Percentiles rank a stretch among this genome's conserved stretches.
Conservation (phyloP, 768 basidiomycete species). For the Candolleomyces aberdarensis region DNA sequence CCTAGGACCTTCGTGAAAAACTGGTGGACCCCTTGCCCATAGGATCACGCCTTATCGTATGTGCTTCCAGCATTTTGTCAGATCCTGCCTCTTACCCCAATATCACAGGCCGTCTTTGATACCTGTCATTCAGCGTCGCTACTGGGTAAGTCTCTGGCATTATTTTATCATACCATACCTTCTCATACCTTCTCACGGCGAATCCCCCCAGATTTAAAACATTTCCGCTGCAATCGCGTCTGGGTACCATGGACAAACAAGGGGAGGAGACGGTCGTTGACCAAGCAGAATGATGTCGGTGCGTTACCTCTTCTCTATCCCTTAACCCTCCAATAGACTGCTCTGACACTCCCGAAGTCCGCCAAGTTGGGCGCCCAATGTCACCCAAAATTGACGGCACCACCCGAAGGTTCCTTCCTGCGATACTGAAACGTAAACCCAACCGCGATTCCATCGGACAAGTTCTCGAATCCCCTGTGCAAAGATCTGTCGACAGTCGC, state of each 20-base stretch:
- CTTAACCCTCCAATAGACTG: conserved; percentile 10
- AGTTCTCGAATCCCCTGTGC: too few relatives aligned
- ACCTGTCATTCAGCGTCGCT: conserved; percentile 41
- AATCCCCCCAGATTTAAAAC: conserved; percentile 32
- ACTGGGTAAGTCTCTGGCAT: conserved; percentile 24
- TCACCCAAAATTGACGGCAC: too few relatives aligned
- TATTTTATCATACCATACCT: neutral
- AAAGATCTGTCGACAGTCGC: neutral
- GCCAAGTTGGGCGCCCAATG: too few relatives aligned
- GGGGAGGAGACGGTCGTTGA: conserved; percentile 32
- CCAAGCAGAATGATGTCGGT: conserved; percentile 31
- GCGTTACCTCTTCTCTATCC: conserved; percentile 3
- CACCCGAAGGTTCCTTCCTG: too few relatives aligned
- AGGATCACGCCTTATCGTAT: conserved; percentile 33
- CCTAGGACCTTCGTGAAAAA: conserved; percentile 29
- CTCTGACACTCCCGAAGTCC: neutral
- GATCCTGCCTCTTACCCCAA: conserved; percentile 3
- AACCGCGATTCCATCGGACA: too few relatives aligned
- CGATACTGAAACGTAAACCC: too few relatives aligned
- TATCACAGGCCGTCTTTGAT: conserved; percentile 30
- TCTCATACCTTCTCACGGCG: neutral
- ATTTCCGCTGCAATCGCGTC: conserved; percentile 41
- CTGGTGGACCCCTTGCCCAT: conserved; percentile 37
- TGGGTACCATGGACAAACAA: conserved; percentile 47
- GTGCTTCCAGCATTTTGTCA: conserved; percentile 7